Conservation (phyloP, 1,284 basidiomycete species). For the Pseudozyma thailandica region DNA sequence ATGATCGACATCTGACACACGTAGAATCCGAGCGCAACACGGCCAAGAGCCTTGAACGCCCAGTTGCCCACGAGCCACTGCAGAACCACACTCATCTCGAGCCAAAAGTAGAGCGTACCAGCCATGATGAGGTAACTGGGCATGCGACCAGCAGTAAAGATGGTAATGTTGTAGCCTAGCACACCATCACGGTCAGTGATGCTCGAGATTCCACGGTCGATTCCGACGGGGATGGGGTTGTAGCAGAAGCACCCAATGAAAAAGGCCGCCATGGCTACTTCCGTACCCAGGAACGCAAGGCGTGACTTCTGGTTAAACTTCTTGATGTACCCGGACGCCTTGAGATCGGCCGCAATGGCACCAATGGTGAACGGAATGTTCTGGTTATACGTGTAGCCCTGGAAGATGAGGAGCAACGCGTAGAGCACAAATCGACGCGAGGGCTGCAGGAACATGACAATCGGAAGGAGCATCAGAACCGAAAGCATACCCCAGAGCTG, state of each 20-base stretch:
- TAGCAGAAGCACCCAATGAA: slow-evolving; percentile 67
- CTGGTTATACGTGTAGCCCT: slow-evolving; percentile 31
- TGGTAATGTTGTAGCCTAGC: slow-evolving; percentile 61
- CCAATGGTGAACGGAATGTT: slow-evolving; percentile 66
- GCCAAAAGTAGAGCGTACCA: slow-evolving; percentile 65
- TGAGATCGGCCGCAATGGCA: slow-evolving; percentile 67
- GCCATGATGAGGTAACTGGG: slow-evolving; percentile 47
- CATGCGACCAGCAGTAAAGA: slow-evolving; percentile 37
- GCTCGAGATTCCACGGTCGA: slow-evolving; percentile 61
- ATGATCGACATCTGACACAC: slow-evolving; percentile 70
- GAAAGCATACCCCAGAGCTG: slow-evolving; percentile 70
- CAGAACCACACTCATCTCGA: slow-evolving; percentile 69
- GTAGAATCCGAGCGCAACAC: slow-evolving; percentile 70
- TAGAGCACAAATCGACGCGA: slow-evolving; percentile 68
- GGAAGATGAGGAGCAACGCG: slow-evolving; percentile 51
- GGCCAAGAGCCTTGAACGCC: slow-evolving; percentile 69
- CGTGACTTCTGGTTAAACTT: slow-evolving; percentile 69
- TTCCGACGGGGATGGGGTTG: slow-evolving; percentile 61
- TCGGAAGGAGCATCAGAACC: slow-evolving; percentile 68
- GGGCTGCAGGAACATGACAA: slow-evolving; percentile 65
- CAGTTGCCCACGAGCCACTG: slow-evolving; percentile 69
- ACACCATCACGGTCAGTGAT: slow-evolving; percentile 67
- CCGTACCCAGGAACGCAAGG: slow-evolving; percentile 64
- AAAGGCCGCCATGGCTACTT: slow-evolving; percentile 65
- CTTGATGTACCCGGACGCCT: slow-evolving; percentile 68